Conservation (phyloP, 352 stramenopile genomes). For the Pythium vanterpoolii region DNA sequence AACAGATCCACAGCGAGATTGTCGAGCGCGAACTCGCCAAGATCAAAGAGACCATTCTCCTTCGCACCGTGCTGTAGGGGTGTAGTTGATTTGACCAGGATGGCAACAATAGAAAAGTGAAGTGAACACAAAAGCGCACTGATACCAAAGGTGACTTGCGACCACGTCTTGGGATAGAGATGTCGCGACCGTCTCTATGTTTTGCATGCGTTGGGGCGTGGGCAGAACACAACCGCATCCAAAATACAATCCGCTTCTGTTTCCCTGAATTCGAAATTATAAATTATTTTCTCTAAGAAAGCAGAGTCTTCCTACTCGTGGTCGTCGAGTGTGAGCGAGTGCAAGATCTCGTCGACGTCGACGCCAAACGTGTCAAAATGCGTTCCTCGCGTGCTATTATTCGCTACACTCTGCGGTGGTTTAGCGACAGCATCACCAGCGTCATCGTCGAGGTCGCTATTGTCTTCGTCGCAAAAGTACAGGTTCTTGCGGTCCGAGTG, state of each 20-base stretch:
- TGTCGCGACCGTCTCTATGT: neutral
- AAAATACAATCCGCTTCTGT: slow-evolving; percentile 29
- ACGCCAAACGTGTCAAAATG: slow-evolving; percentile 11
- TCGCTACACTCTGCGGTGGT: neutral
- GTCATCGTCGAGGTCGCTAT: neutral
- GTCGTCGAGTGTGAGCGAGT: neutral
- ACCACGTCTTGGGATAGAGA: no score
- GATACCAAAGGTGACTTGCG: neutral
- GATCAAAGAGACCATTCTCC: slow-evolving; percentile 86
- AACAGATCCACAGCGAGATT: slow-evolving; percentile 79
- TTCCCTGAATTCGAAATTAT: slow-evolving; percentile 1
- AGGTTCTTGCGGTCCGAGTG: slow-evolving; percentile 31
- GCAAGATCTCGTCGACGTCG: slow-evolving; percentile 17
- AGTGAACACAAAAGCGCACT: no score
- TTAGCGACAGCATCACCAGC: neutral
- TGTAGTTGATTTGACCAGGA: no score
- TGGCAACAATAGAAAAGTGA: no score
- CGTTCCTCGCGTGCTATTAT: neutral
- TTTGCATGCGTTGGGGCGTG: slow-evolving; percentile 15
- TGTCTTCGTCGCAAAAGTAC: slow-evolving; percentile 25
- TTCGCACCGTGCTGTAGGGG: slow-evolving; percentile 67
- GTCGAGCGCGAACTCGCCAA: slow-evolving; percentile 77
- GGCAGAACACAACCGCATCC: slow-evolving; percentile 4
- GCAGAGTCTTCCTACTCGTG: neutral
- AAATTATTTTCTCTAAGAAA: neutral